A percentile compares a stretch with the other conserved stretches of the same genome.
These are phyloP conservation scores for Cerrena zonata DNA, from an alignment of 1,284 basidiomycete species.

Conservation along the genomic window DNA sequence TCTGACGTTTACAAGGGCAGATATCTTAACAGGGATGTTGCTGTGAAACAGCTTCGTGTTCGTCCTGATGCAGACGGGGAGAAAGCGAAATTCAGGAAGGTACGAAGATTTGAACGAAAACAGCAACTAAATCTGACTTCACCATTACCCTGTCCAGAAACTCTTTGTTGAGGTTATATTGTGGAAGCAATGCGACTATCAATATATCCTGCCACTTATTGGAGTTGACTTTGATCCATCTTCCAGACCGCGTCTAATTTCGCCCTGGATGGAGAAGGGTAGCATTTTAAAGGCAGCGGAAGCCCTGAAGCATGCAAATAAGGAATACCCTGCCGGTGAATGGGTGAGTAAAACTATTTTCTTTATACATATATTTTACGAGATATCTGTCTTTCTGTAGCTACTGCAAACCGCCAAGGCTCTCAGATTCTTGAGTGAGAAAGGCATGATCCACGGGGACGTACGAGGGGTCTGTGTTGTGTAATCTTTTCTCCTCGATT, in stretches of 20 bases:
- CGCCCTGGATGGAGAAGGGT: conserved; percentile 8
- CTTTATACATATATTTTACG: no score
- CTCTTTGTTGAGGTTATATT: background rate
- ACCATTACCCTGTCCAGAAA: conserved; percentile 14
- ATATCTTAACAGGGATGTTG: background rate
- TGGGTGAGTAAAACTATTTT: background rate
- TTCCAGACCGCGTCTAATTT: background rate
- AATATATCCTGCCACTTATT: conserved; percentile 4
- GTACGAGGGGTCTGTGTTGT: conserved; percentile 9
- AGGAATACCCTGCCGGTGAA: background rate
- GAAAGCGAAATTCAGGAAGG: no score
- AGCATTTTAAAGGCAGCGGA: conserved; percentile 1
- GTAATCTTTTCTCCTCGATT: background rate
- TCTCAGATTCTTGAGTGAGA: conserved; percentile 4
- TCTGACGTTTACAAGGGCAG: conserved; percentile 3
- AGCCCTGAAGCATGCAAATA: background rate
- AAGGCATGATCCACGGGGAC: conserved; percentile 7
- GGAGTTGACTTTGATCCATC: conserved; percentile 1
- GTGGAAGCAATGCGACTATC: conserved; percentile 5
- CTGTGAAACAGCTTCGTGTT: conserved; percentile 1
- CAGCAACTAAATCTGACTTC: background rate
- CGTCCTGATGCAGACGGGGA: background rate
- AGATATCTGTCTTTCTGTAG: background rate
- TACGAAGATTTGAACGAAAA: background rate
- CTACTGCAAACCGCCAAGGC: background rate